Percentiles rank a stretch among this genome's conserved stretches.
phyloP scores from a whole-genome alignment of 192 early-diverging fungal species.

The Entophlyctis luteolus region DNA sequence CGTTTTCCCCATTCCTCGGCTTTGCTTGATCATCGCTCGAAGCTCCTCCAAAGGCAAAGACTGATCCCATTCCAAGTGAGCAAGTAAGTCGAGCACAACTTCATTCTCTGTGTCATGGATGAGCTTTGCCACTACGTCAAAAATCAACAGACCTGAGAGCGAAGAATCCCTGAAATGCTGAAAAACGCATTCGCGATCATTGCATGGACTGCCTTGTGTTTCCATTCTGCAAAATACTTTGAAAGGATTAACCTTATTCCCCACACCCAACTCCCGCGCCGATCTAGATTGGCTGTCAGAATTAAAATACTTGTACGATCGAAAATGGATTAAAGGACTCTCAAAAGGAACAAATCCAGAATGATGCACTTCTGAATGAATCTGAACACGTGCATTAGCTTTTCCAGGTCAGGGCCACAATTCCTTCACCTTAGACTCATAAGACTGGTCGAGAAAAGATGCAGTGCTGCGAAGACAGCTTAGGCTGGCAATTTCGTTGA shows the following conservation, averaged over 20 bases:
- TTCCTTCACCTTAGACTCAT: background rate
- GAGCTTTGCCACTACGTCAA: background rate
- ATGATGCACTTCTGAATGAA: too few species aligned
- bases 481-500: too few species aligned
- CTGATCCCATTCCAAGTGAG: background rate
- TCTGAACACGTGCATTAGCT: too few species aligned
- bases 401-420: background rate
- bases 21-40: background rate
- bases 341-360: background rate
- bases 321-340: background rate
- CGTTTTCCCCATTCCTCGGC: background rate
- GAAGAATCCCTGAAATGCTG: conserved; percentile 14
- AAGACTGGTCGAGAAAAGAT: too few species aligned
- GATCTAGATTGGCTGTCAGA: background rate
- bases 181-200: background rate
- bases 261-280: background rate
- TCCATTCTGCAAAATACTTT: conserved; percentile 6
- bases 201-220: background rate
- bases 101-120: background rate
- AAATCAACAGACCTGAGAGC: background rate
- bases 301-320: conserved; percentile 10
- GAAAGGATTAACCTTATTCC: conserved; percentile 4
- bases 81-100: conserved; percentile 11
- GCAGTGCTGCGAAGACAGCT: too few species aligned
- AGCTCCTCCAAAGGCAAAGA: background rate